Base-by-base conservation (phyloP, 129 eudicot genomes). In the Tanacetum coccineum region DNA sequence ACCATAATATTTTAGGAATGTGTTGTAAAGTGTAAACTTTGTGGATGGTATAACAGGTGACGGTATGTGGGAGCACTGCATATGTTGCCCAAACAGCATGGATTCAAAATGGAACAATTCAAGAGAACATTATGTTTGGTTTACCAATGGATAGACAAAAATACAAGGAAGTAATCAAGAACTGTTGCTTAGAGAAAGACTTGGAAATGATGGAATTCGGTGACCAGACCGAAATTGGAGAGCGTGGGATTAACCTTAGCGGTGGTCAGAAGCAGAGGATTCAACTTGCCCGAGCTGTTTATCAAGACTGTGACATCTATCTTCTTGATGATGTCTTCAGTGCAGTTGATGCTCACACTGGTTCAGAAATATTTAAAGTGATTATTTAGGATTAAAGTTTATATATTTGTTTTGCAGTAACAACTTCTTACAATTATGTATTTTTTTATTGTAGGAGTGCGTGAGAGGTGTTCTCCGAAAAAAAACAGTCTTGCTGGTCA, bases 241-340 rank as follows among this genome's bases (percentile, higher is more conserved):
- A 90, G 73, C 92, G 95, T 28, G 97, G 92, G 68, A 82, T 90
- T 64, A 87, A 90, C 65, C 82, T 90, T 9, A 90, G 97, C 70
- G 97, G 97, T 28, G 95, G 95, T n/a, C 97, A 90, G 70, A 90
- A 90, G 83, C 97, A 91, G 81, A 70, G 97, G 28, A 83, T 87
- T 64, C 97, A 91, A 59, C 88, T 91, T 18, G 97, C 96, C n/a
- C 75, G 97, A 62, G 96, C 97, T 46, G 97, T 91, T 70, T 91
- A 87, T 79, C 97, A 87, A 70, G 92, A 87, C 59, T 87, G 81
- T 67, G 97, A 90, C 70, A 81, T 90, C 13, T 90, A 90, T 79
- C 87, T 90, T 54, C 97, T 90, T 53, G 97, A 90, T 70, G 97
- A 90, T 65, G 89, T 90, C 1, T 87, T 87, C 57, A 87, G 95